Conservation (phyloP, 2,329 filamentous ascomycete species). For the Aspergillus sp. region DNA sequence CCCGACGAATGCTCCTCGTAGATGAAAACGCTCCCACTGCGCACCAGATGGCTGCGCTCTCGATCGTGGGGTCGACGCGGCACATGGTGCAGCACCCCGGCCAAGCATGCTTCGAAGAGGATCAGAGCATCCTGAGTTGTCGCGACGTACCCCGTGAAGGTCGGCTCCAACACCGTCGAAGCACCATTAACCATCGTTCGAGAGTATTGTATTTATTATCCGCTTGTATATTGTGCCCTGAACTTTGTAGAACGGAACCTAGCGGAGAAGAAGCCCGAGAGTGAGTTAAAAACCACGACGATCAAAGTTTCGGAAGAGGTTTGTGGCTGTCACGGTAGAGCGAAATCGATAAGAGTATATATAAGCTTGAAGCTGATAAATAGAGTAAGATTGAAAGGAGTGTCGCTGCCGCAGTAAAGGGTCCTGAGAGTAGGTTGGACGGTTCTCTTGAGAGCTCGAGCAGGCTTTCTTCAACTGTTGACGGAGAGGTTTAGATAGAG, state of each 20-base stretch:
- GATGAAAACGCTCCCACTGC: conserved; percentile 83
- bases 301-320: conserved; percentile 19
- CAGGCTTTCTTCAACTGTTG: neutral
- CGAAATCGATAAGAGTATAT: neutral
- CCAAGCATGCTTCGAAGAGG: conserved; percentile 76
- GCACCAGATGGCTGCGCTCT: conserved; percentile 73
- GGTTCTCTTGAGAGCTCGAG: neutral
- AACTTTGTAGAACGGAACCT: conserved; percentile 19
- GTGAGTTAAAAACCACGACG: conserved; percentile 15
- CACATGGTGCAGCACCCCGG: conserved; percentile 70
- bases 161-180: conserved; percentile 58
- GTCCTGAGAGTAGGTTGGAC: neutral
- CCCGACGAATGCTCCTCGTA: conserved; percentile 89
- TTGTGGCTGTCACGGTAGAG: neutral
- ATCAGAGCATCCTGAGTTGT: conserved; percentile 74
- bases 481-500: conserved; percentile 9
- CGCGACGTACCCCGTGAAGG: conserved; percentile 66
- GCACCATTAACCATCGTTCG: conserved; percentile 44
- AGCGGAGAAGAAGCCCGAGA: conserved; percentile 16
- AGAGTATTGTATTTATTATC: neutral
- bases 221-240: conserved; percentile 1
- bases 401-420: neutral
- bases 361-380: neutral
- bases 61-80: conserved; percentile 82
- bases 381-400: neutral